Percentiles rank a stretch among this genome's conserved stretches.
These are phyloP conservation scores for Helicostylum pulchrum DNA, from an alignment of 192 early-diverging fungal species.

Conservation along the genomic window DNA sequence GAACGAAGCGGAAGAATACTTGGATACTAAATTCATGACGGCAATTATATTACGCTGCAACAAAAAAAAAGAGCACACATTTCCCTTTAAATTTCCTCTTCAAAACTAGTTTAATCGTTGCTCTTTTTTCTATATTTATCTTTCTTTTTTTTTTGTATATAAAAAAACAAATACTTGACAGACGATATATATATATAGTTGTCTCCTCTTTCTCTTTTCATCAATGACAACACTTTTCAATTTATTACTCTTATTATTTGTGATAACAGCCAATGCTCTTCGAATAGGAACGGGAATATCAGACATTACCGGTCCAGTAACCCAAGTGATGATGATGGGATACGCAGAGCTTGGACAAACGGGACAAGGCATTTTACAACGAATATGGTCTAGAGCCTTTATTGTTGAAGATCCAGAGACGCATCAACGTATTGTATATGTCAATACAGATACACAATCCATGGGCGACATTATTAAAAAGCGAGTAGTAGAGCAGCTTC, in stretches of 20 bases:
- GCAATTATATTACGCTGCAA: too few relatives aligned
- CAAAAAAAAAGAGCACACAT: too few relatives aligned
- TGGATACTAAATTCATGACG: too few relatives aligned
- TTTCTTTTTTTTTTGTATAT: too few relatives aligned
- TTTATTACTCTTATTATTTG: constrained; percentile 4
- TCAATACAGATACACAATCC: constrained; percentile 35
- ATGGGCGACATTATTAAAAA: constrained; percentile 27
- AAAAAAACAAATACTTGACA: too few relatives aligned
- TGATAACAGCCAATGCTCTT: background rate
- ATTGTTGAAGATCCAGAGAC: constrained; percentile 22
- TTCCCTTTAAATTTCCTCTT: too few relatives aligned
- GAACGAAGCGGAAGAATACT: too few relatives aligned
- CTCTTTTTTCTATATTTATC: too few relatives aligned
- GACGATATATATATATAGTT: too few relatives aligned
- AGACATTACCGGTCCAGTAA: constrained; percentile 30
- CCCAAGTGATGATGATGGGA: constrained; percentile 35
- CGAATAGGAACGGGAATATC: constrained; percentile 29
- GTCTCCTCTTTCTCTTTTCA: background rate
- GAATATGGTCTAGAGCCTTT: constrained; percentile 28
- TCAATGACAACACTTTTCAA: background rate
- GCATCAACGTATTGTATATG: constrained; percentile 19
- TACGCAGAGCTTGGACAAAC: constrained; percentile 31
- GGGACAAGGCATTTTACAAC: constrained; percentile 22
- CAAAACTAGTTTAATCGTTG: too few relatives aligned
- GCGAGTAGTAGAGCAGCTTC: constrained; percentile 15